These are phyloP conservation scores for Populus tremula DNA, from an alignment of 345 rosid species.

Conservation along the genomic window DNA sequence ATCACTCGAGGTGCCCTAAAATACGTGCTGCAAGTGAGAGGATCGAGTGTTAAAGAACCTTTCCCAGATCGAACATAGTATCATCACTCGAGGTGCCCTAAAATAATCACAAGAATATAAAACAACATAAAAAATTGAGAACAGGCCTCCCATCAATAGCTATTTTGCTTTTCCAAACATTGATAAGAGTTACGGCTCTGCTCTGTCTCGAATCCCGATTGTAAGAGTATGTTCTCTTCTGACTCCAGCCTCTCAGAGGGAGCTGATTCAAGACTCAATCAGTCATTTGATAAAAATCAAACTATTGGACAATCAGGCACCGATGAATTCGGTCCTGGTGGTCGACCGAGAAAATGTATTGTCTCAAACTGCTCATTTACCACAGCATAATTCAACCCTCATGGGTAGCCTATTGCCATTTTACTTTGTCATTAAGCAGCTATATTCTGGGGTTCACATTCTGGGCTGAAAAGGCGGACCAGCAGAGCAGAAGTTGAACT, in stretches of 20 bases:
- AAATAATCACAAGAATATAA: too few species aligned
- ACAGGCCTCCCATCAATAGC: too few species aligned
- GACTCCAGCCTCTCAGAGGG: background rate
- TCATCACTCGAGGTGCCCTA: too few species aligned
- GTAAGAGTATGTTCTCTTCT: background rate
- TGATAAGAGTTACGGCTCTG: background rate
- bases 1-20: too few species aligned
- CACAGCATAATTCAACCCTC: background rate
- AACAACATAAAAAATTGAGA: too few species aligned
- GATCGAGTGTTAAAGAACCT: too few species aligned
- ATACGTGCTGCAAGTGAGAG: too few species aligned
- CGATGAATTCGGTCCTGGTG: too few species aligned
- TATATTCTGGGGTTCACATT: slow-evolving; percentile 93
- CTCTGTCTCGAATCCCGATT: background rate
- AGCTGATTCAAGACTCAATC: background rate
- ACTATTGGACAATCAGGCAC: too few species aligned
- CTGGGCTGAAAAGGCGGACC: slow-evolving; percentile 84
- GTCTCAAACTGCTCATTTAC: background rate
- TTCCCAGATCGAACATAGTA: too few species aligned
- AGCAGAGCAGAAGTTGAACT: slow-evolving; percentile 66
- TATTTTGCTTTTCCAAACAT: background rate
- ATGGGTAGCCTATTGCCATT: background rate
- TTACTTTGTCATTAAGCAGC: slow-evolving; percentile 58
- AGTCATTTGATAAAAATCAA: too few species aligned
- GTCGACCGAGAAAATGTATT: too few species aligned